These are phyloP conservation scores for Silene noctiflora DNA, from an alignment of 179 eudicot genomes.

Conservation along the genomic window DNA sequence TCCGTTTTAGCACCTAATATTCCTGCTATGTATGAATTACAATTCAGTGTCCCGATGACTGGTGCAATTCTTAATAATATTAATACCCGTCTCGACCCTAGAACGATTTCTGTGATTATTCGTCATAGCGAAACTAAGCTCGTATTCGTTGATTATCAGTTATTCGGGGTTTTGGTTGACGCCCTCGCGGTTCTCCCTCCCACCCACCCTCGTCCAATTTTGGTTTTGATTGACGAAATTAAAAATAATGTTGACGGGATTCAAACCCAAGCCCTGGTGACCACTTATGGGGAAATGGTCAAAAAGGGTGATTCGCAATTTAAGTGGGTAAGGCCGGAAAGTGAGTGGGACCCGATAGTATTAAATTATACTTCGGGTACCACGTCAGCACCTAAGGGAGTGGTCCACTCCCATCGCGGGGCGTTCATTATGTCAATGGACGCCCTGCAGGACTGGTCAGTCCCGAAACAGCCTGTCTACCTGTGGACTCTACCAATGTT, in stretches of 20 bases:
- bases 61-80: slow-evolving; percentile 21
- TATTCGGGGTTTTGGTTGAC: background rate
- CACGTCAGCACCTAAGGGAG: slow-evolving; percentile 20
- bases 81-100: slow-evolving; percentile 19
- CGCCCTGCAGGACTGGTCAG: slow-evolving; percentile 10
- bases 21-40: slow-evolving; percentile 17
- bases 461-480: slow-evolving; percentile 16
- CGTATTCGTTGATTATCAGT: slow-evolving; percentile 1
- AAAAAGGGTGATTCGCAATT: background rate
- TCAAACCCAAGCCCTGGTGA: background rate
- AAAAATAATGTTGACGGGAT: background rate
- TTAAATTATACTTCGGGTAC: slow-evolving; percentile 23
- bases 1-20: slow-evolving; percentile 19
- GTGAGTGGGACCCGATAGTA: slow-evolving; percentile 26
- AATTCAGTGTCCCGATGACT: slow-evolving; percentile 14
- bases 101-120: background rate
- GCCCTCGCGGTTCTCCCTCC: slow-evolving; percentile 9
- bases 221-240: background rate
- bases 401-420: slow-evolving; percentile 18
- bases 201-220: background rate
- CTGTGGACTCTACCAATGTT: slow-evolving; percentile 24
- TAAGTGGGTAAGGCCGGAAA: slow-evolving; percentile 6
- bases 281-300: background rate
- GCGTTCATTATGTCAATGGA: background rate
- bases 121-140: slow-evolving; percentile 11